A percentile compares a stretch with the other conserved stretches of the same genome.
Conservation (phyloP, 1,284 basidiomycete genomes). For the Meripilus lineatus region DNA sequence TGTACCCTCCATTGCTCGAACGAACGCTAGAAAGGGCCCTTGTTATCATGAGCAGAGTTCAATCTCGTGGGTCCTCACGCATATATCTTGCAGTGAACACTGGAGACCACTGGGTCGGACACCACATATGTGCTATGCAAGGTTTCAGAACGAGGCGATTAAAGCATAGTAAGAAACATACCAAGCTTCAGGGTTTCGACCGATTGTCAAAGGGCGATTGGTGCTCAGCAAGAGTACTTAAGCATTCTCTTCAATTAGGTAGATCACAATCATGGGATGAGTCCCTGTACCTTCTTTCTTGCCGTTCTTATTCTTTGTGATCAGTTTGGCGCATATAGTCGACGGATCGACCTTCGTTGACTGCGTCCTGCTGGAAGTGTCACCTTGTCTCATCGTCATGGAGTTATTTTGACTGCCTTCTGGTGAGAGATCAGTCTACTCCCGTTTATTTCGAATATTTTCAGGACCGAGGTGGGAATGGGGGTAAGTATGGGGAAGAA, state of each 20-base stretch:
- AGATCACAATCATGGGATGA: neutral
- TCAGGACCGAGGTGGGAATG: no score
- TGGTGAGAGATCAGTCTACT: no score
- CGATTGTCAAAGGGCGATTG: slow-evolving; percentile 60
- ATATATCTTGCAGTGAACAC: slow-evolving; percentile 73
- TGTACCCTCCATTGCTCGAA: slow-evolving; percentile 65
- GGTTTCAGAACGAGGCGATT: no score
- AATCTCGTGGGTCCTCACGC: slow-evolving; percentile 42
- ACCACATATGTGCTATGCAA: slow-evolving; percentile 42
- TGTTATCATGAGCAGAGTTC: slow-evolving; percentile 1
- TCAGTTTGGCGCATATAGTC: slow-evolving; percentile 61
- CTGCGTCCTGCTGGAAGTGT: no score
- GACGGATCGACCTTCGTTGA: slow-evolving; percentile 3
- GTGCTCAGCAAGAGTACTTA: slow-evolving; percentile 43
- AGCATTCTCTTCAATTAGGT: neutral
- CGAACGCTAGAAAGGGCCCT: slow-evolving; percentile 43
- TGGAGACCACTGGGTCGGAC: slow-evolving; percentile 51
- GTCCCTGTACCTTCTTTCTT: slow-evolving; percentile 50
- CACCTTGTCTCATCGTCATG: no score
- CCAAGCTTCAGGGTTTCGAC: slow-evolving; percentile 45
- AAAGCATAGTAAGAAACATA: no score
- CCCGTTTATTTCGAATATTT: no score
- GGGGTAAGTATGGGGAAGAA: no score
- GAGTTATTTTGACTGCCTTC: no score
- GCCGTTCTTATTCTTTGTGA: slow-evolving; percentile 48